Conservation (phyloP, 306 rosid species). For the Oxytropis ochrocephala region DNA sequence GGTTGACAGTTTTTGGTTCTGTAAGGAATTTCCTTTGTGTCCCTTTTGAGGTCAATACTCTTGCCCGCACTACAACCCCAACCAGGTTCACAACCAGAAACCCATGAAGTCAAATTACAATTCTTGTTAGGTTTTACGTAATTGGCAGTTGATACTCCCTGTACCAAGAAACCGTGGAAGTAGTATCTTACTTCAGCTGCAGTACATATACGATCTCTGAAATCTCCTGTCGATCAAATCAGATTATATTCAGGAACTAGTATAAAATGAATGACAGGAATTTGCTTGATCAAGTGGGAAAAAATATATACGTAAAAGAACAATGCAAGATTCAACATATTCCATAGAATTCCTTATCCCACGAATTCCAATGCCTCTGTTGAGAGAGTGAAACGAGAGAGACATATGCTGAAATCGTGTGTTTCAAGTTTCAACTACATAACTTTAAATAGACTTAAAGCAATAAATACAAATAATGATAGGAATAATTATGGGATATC, state of each 20-base stretch:
- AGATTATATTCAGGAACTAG: slow-evolving; percentile 18
- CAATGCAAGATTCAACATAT: background rate
- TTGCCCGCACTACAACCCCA: slow-evolving; percentile 60
- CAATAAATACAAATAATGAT: no score
- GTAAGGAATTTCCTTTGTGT: slow-evolving; percentile 28
- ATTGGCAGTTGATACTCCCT: slow-evolving; percentile 16
- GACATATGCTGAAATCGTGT: no score
- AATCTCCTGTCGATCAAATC: slow-evolving; percentile 47
- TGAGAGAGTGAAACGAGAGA: no score
- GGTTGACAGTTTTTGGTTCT: slow-evolving; percentile 49
- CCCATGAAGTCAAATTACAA: slow-evolving; percentile 71
- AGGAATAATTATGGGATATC: no score
- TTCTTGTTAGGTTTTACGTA: slow-evolving; percentile 62
- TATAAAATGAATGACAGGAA: background rate
- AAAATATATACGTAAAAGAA: background rate
- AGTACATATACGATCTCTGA: slow-evolving; percentile 51
- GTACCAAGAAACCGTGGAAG: slow-evolving; percentile 35
- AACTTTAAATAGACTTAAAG: no score
- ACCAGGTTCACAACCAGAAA: slow-evolving; percentile 75
- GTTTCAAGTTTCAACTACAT: no score
- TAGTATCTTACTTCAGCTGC: slow-evolving; percentile 51
- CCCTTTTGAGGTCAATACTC: slow-evolving; percentile 36
- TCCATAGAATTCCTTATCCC: background rate
- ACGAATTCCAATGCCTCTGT: background rate
- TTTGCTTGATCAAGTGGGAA: background rate